Percentiles rank a stretch among this genome's conserved stretches.
These are phyloP conservation scores for Eutrema japonicum DNA, from an alignment of 345 rosid species.

Conservation along the genomic window DNA sequence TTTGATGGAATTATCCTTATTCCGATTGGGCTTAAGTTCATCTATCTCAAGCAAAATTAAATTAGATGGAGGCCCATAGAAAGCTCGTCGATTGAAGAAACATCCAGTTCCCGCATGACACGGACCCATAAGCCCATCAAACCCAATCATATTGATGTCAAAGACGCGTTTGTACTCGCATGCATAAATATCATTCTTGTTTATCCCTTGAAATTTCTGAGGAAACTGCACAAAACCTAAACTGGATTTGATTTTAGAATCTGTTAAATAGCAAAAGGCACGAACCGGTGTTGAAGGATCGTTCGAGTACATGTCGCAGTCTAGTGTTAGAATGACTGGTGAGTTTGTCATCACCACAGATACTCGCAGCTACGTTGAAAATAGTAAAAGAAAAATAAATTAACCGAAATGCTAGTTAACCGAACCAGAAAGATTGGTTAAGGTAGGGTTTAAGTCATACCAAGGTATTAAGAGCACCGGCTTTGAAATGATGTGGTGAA, in stretches of 20 bases:
- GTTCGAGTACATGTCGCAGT: slow-evolving; percentile 85
- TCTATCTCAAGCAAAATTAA: slow-evolving; percentile 43
- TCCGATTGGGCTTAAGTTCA: slow-evolving; percentile 43
- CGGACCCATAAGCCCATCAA: slow-evolving; percentile 58
- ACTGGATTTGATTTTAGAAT: slow-evolving; percentile 41
- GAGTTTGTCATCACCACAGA: slow-evolving; percentile 72
- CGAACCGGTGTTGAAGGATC: slow-evolving; percentile 59
- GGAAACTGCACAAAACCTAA: slow-evolving; percentile 71
- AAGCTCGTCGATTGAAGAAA: slow-evolving; percentile 61
- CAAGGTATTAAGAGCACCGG: slow-evolving; percentile 82
- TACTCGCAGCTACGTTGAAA: slow-evolving; percentile 61
- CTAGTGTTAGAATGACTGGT: slow-evolving; percentile 67
- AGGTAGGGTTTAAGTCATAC: slow-evolving; percentile 37
- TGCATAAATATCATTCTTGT: slow-evolving; percentile 61
- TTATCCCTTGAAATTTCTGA: slow-evolving; percentile 59
- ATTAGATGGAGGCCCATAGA: slow-evolving; percentile 55
- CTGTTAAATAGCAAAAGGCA: slow-evolving; percentile 56
- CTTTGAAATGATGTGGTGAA: slow-evolving; percentile 68
- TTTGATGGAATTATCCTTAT: slow-evolving; percentile 42
- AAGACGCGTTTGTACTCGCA: slow-evolving; percentile 49
- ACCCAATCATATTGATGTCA: slow-evolving; percentile 51
- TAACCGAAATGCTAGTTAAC: not conserved
- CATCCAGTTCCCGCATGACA: slow-evolving; percentile 61
- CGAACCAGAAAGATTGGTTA: not conserved
- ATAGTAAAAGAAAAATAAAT: no score